Conservation (phyloP, 306 rosid species). For the Fragaria iinumae region DNA sequence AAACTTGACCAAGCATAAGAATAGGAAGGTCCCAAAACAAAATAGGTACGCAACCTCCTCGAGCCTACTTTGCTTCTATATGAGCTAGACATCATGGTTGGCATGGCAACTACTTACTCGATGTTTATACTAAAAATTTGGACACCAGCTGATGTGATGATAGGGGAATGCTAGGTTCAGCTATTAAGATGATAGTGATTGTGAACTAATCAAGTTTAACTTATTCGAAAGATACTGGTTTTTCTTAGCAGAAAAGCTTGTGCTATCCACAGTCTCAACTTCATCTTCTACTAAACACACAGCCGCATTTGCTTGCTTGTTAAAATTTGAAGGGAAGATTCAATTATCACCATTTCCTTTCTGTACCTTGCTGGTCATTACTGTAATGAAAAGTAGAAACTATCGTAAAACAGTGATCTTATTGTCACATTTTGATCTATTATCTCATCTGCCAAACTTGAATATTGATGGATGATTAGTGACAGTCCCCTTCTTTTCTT, state of each 20-base stretch:
- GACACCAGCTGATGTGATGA: neutral
- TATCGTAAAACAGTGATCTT: neutral
- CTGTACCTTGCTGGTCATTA: neutral
- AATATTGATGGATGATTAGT: neutral
- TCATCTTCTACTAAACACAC: neutral
- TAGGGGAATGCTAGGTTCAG: neutral
- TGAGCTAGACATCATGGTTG: conserved; percentile 9
- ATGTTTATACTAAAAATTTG: neutral
- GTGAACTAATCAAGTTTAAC: neutral
- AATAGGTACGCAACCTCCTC: conserved; percentile 6
- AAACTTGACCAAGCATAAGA: neutral
- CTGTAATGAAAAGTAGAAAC: neutral
- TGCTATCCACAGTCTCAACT: neutral
- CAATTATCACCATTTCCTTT: neutral
- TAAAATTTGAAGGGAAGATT: neutral
- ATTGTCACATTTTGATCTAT: neutral
- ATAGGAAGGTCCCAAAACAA: conserved; percentile 1
- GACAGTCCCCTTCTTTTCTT: neutral
- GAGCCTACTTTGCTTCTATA: conserved; percentile 4
- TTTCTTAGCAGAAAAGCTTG: neutral
- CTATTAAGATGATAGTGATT: conserved; percentile 1
- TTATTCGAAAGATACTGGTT: neutral
- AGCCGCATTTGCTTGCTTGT: neutral
- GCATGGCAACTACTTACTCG: neutral
- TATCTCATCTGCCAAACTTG: neutral